Conservation (phyloP, 495 filamentous ascomycete species). For the Penicillium verhagenii region DNA sequence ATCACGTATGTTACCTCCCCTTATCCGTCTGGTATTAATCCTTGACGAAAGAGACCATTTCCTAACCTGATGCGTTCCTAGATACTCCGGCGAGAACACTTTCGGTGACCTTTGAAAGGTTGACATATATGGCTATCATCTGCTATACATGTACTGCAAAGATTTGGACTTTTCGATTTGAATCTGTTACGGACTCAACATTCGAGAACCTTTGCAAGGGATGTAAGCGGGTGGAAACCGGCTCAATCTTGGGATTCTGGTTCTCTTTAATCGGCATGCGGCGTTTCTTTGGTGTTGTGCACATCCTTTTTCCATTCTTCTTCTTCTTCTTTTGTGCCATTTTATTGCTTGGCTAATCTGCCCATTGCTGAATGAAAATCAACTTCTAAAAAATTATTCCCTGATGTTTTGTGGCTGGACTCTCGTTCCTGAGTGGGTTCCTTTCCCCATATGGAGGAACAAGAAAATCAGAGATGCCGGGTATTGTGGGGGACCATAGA, state of each 20-base stretch:
- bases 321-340: neutral
- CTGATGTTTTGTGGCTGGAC: neutral
- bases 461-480: too few relatives aligned
- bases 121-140: conserved; percentile 12
- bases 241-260: conserved; percentile 9
- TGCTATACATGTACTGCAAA: neutral
- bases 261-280: conserved; percentile 18
- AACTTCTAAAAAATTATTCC: neutral
- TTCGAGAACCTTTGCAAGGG: neutral
- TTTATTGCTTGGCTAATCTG: conserved; percentile 16
- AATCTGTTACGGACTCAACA: neutral
- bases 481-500: too few relatives aligned
- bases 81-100: conserved; percentile 99
- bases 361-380: conserved; percentile 4
- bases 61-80: conserved; percentile 45
- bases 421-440: too few relatives aligned
- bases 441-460: too few relatives aligned
- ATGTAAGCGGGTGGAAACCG: conserved; percentile 7
- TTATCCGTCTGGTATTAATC: too few relatives aligned
- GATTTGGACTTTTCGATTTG: neutral
- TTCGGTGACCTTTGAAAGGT: conserved; percentile 65
- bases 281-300: conserved; percentile 31
- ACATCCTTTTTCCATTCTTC: conserved; percentile 11
- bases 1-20: conserved; percentile 50
- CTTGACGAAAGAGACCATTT: too few relatives aligned